Conservation (phyloP, 1,284 basidiomycete genomes). For the Apiotrichum veenhuisii region DNA sequence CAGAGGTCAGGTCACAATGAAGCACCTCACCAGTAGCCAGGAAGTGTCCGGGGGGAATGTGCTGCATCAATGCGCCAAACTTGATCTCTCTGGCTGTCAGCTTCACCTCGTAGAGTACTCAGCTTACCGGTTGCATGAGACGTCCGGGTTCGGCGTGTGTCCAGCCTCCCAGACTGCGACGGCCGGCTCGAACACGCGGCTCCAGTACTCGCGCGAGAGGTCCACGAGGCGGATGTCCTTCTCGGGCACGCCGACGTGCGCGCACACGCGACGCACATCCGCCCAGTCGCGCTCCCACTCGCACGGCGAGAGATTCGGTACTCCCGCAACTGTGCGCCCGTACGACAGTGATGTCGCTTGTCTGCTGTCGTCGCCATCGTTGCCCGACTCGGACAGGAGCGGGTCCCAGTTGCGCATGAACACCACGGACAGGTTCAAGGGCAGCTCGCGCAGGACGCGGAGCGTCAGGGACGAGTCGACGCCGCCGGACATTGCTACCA, state of each 20-base stretch:
- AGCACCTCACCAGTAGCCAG: conserved; percentile 68
- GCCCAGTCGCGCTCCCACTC: conserved; percentile 95
- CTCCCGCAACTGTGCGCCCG: not conserved
- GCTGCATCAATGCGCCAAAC: conserved; percentile 78
- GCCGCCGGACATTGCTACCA: conserved; percentile 91
- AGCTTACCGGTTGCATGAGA: conserved; percentile 79
- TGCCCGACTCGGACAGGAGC: conserved; percentile 34
- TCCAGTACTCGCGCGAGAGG: conserved; percentile 82
- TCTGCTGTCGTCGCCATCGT: not conserved
- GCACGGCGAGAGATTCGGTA: conserved; percentile 74
- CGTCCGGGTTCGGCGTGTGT: conserved; percentile 86
- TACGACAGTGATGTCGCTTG: conserved; percentile 10
- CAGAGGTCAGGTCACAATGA: not conserved
- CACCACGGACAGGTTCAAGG: conserved; percentile 75
- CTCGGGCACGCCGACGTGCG: conserved; percentile 59
- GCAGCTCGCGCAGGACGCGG: conserved; percentile 66
- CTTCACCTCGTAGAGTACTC: not conserved
- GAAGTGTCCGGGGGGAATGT: conserved; percentile 56
- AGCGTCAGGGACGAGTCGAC: conserved; percentile 90
- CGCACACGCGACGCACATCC: conserved; percentile 78
- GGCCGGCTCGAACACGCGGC: conserved; percentile 77
- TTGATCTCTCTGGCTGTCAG: conserved; percentile 73
- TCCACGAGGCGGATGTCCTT: conserved; percentile 64
- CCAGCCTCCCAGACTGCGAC: conserved; percentile 71
- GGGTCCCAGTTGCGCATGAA: conserved; percentile 94